Evolutionary conservation across 345 rosid species (phyloP).

Genomic region (Euphorbia lathyris): DNA sequence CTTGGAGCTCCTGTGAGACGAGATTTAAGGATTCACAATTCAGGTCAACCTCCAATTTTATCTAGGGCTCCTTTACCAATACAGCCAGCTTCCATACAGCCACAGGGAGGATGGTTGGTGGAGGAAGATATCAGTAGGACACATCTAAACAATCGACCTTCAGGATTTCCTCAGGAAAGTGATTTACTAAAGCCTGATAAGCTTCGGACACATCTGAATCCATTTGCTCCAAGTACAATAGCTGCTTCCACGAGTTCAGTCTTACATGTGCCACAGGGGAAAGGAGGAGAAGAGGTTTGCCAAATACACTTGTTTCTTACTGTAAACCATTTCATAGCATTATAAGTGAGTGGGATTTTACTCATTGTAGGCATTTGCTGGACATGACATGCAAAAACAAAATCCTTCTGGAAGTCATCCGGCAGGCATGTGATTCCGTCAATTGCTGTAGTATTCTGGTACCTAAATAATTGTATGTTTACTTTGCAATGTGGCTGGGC

Average conservation of each 20-base stretch:
- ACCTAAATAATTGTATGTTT: background rate
- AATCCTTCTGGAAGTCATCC: constrained; percentile 42
- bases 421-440: constrained; percentile 40
- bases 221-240: constrained; percentile 35
- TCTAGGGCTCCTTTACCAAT: constrained; percentile 52
- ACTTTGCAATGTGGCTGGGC: background rate
- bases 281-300: constrained; percentile 66
- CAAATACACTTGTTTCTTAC: constrained; percentile 11
- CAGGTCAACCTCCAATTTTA: constrained; percentile 63
- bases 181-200: constrained; percentile 47
- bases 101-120: constrained; percentile 68
- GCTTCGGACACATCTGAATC: constrained; percentile 40
- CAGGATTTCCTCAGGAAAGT: constrained; percentile 36
- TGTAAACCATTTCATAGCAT: background rate
- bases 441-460: background rate
- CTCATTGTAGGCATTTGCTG: constrained; percentile 39
- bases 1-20: constrained; percentile 79
- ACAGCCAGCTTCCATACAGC: constrained; percentile 36
- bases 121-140: constrained; percentile 54
- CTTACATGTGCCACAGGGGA: constrained; percentile 45
- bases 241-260: constrained; percentile 40
- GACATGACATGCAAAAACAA: constrained; percentile 44
- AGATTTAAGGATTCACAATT: constrained; percentile 62
- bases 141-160: constrained; percentile 28
- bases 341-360: constrained; percentile 11